phyloP scores from a whole-genome alignment of 2,329 filamentous ascomycete species.

The Phoma herbarum region DNA sequence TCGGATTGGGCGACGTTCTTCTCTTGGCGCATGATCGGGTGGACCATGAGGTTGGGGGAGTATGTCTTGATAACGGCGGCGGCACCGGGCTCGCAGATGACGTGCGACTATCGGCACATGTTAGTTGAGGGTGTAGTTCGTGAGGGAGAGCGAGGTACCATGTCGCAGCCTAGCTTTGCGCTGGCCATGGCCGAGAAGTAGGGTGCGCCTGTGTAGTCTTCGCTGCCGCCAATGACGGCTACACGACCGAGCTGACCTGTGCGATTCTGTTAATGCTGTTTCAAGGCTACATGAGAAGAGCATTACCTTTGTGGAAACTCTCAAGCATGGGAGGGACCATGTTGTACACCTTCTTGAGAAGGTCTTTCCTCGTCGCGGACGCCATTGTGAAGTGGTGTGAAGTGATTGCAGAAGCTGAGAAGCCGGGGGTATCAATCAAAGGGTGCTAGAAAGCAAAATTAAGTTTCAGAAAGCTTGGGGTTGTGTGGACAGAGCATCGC shows the following conservation, averaged over 20 bases:
- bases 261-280: too few relatives aligned
- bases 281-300: background rate
- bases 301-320: constrained; percentile 89
- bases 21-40: constrained; percentile 89
- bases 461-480: background rate
- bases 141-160: too few relatives aligned
- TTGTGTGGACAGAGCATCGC: constrained; percentile 14
- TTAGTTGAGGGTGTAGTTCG: too few relatives aligned
- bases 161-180: constrained; percentile 86
- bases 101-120: constrained; percentile 74
- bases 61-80: constrained; percentile 92
- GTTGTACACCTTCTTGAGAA: constrained; percentile 82
- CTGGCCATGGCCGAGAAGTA: constrained; percentile 99
- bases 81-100: constrained; percentile 92
- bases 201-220: constrained; percentile 95
- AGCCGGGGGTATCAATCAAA: constrained; percentile 12
- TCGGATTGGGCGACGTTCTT: constrained; percentile 65
- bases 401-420: background rate
- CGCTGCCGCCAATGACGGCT: constrained; percentile 91
- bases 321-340: constrained; percentile 95
- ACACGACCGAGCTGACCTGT: constrained; percentile 92
- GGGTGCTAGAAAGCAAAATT: constrained; percentile 2
- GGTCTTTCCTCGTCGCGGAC: constrained; percentile 72
- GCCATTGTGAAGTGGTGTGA: constrained; percentile 48
- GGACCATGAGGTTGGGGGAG: constrained; percentile 98